These are phyloP conservation scores for Botrytis byssoidea DNA, from an alignment of 2,329 filamentous ascomycete species.

Conservation along the genomic window DNA sequence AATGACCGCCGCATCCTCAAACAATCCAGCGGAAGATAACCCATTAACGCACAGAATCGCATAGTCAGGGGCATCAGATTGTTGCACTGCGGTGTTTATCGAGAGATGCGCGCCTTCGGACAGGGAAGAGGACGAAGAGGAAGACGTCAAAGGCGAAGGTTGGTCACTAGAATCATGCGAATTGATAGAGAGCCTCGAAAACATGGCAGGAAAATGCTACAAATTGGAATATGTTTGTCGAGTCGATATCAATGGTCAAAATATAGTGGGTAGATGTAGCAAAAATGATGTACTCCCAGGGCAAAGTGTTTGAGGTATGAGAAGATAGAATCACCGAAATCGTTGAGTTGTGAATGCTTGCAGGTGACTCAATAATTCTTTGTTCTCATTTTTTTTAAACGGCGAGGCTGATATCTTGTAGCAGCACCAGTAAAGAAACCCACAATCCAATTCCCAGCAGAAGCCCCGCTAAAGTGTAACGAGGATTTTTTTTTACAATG, in stretches of 20 bases:
- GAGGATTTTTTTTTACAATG: neutral
- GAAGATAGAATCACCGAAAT: neutral
- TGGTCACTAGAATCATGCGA: conserved; percentile 4
- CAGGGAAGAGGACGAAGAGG: neutral
- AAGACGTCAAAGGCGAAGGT: conserved; percentile 8
- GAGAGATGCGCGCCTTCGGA: neutral
- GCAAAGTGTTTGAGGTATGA: neutral
- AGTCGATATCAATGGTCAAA: neutral
- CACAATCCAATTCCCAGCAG: neutral
- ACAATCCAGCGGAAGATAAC: conserved; percentile 3
- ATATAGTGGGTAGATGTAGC: no score
- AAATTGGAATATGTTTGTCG: neutral
- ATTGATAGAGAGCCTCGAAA: conserved; percentile 9
- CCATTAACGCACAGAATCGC: conserved; percentile 4
- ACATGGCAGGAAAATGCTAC: neutral
- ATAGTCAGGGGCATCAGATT: conserved; percentile 1
- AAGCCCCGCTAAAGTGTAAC: neutral
- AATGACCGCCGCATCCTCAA: conserved; percentile 11
- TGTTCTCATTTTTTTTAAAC: neutral
- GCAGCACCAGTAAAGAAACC: neutral
- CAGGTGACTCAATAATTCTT: neutral
- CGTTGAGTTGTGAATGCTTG: neutral
- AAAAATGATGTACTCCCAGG: neutral
- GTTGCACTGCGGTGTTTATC: neutral
- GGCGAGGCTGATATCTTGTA: neutral